These are phyloP conservation scores for Solanum hybrid DNA, from an alignment of 305 asterid genomes.

Conservation along the genomic window DNA sequence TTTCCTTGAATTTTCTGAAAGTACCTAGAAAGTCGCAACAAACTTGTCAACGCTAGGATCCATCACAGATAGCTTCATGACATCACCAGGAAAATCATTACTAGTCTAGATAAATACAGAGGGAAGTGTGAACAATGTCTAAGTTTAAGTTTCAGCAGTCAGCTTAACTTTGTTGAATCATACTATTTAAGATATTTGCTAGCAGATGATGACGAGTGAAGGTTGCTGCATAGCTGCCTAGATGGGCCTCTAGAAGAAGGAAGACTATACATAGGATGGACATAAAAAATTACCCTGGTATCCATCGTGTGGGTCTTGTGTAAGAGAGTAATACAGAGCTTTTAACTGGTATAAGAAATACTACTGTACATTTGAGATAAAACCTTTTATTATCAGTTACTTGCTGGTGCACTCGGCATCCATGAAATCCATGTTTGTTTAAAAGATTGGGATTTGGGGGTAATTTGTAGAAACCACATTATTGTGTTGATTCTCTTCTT, in stretches of 20 bases:
- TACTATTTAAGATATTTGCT: background rate
- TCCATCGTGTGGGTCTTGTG: background rate
- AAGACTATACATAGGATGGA: background rate
- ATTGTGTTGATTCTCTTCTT: background rate
- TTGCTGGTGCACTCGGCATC: background rate
- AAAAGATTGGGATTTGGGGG: background rate
- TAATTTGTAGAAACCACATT: background rate
- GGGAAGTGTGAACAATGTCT: background rate
- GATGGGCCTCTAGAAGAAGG: background rate
- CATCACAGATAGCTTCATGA: background rate
- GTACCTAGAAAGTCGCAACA: slow-evolving; percentile 54
- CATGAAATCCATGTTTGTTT: background rate
- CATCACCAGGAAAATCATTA: background rate
- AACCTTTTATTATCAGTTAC: background rate
- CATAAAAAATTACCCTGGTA: background rate
- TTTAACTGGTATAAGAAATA: background rate
- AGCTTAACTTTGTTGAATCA: background rate
- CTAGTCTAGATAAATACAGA: background rate
- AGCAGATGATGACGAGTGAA: background rate
- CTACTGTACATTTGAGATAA: background rate
- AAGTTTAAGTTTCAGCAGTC: background rate
- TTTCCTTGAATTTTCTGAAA: slow-evolving; percentile 83
- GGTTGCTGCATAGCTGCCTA: background rate
- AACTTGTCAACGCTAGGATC: background rate
- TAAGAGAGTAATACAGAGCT: background rate